Evolutionary conservation across 1,284 basidiomycete genomes (phyloP), one percentile per base, ranked within the genome.

Genomic region (Trametes hirsuta): DNA sequence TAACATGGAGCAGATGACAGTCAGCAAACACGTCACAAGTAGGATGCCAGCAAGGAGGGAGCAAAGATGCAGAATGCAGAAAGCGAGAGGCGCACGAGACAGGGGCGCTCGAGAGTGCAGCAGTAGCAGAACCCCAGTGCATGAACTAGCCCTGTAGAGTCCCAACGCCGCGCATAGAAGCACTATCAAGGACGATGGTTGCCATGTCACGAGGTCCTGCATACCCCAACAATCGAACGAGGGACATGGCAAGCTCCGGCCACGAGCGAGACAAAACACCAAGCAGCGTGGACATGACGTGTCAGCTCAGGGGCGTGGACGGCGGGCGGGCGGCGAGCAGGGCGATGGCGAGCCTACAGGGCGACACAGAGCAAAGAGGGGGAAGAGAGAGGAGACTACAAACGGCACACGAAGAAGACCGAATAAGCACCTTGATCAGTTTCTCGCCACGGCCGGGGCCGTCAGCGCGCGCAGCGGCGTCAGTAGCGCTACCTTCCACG

Each of bases 351-450:
- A 59, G 68, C 67, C 64, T 64, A 68, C 66, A 62, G 69, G 52
- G 48, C 42, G 25, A 51, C 36, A 57, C 48, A 60, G 58, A 53
- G 63, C 39, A 48, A 44, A 58, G 53, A 59, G 36, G 60, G 47
- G 55, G 44, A 42, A 44, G 34, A 42, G 53, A 46, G 57, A 55
- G 47, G 50, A 45, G 53, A 53, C 53, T 42, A 56, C 49, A 61
- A 60, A 63, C 58, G 65, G 69, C 62, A 67, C 56, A 66, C 53
- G 79, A 77, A 75, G 60, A 74, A 80, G 81, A 83, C 82, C 82
- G 85, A 82, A 84, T 88, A 92, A 91, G 89, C 90, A 92, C 90
- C 90, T 92, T 92, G 83, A 88, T 79, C 79, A 89, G 88, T 81
- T 90, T 91, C 79, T 92, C 90, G 71, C 88, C 86, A 69, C 81